Percentiles rank a stretch among this genome's conserved stretches.
phyloP scores from a whole-genome alignment of 371 early-diverging fungal species.

The Apophysomyces ossiformis region DNA sequence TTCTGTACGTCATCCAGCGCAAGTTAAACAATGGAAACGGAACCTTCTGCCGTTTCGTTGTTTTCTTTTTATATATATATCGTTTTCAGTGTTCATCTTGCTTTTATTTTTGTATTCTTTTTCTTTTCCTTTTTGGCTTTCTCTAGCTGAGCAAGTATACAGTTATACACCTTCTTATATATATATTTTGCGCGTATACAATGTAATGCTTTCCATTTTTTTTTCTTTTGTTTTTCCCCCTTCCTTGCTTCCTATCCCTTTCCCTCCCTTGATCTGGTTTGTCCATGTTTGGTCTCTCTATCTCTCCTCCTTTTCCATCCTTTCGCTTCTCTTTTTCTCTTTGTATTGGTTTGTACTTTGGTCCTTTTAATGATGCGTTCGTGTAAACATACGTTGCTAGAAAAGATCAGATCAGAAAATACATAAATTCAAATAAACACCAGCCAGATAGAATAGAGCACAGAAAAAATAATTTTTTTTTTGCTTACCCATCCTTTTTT shows the following conservation, averaged over 20 bases:
- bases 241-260: neutral
- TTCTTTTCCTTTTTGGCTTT: neutral
- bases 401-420: too few relatives aligned
- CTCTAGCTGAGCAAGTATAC: too few relatives aligned
- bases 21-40: neutral
- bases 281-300: neutral
- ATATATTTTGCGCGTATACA: too few relatives aligned
- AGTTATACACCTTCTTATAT: too few relatives aligned
- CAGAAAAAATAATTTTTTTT: neutral
- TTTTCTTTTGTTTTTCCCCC: neutral
- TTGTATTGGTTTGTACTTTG: neutral
- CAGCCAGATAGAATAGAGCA: neutral
- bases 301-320: neutral
- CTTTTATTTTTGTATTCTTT: neutral
- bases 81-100: neutral
- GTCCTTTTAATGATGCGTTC: neutral
- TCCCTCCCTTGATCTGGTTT: neutral
- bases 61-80: neutral
- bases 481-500: constrained; percentile 35
- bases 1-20: constrained; percentile 25
- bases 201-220: too few relatives aligned
- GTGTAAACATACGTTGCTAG: constrained; percentile 8
- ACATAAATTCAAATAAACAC: too few relatives aligned
- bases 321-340: neutral
- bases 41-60: constrained; percentile 16